Evolutionary conservation across 2,329 filamentous ascomycete species (phyloP).

Genomic region (Phialophora chinensis): DNA sequence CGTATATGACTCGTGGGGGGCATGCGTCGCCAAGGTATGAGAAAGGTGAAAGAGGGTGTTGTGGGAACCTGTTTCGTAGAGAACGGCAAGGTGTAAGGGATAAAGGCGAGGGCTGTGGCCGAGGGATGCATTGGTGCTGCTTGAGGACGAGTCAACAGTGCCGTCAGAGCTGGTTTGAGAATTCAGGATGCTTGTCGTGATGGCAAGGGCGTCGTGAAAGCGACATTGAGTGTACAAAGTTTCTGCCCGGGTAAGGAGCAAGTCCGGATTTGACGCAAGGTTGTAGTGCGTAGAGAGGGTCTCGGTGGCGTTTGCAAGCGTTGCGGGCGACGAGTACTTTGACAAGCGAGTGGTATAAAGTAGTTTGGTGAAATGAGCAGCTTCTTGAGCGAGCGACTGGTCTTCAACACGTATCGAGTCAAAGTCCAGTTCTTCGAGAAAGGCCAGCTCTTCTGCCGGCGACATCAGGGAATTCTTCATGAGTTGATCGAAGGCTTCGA

Average conservation of each 20-base stretch:
- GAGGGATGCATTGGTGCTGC: conserved; percentile 44
- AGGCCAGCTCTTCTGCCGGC: conserved; percentile 87
- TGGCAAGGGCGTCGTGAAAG: conserved; percentile 81
- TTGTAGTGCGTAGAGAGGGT: conserved; percentile 93
- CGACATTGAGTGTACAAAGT: conserved; percentile 93
- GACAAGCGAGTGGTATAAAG: conserved; percentile 94
- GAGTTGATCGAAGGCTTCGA: conserved; percentile 96
- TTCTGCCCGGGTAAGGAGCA: conserved; percentile 87
- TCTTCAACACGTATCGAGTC: conserved; percentile 76
- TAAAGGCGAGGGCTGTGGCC: conserved; percentile 66
- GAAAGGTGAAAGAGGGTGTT: conserved; percentile 90
- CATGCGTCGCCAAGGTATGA: conserved; percentile 88
- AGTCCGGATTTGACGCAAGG: conserved; percentile 82
- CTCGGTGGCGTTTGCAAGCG: conserved; percentile 85
- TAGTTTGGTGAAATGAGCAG: conserved; percentile 91
- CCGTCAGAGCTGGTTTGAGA: conserved; percentile 84
- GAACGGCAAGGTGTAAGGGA: conserved; percentile 86
- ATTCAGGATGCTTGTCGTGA: conserved; percentile 82
- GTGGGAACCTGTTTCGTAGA: conserved; percentile 84
- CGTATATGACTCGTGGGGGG: conserved; percentile 87
- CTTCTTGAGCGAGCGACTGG: conserved; percentile 75
- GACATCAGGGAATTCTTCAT: conserved; percentile 95
- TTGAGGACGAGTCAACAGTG: conserved; percentile 36
- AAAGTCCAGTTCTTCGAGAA: conserved; percentile 87
- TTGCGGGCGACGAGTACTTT: conserved; percentile 86